These are phyloP conservation scores for Pyrrhoderma lamaoense DNA, from an alignment of 1,284 basidiomycete species.

Conservation along the genomic window DNA sequence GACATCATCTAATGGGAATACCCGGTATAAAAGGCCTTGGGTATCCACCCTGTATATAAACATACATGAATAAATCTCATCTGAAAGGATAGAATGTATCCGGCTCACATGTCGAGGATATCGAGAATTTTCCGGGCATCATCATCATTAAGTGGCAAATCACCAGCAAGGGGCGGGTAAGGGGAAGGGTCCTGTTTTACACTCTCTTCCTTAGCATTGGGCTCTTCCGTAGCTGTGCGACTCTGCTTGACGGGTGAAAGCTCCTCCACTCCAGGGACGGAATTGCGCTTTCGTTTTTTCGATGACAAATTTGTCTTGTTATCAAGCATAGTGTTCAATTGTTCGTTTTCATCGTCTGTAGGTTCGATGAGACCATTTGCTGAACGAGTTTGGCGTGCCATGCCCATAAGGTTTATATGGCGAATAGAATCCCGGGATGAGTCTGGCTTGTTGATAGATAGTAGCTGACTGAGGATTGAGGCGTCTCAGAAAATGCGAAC, in stretches of 20 bases:
- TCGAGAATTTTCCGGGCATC: conserved; percentile 62
- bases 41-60: conserved; percentile 46
- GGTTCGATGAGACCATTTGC: conserved; percentile 35
- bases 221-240: conserved; percentile 31
- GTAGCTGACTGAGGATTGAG: no score
- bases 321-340: conserved; percentile 1
- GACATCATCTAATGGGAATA: conserved; percentile 47
- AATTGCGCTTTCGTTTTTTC: conserved; percentile 62
- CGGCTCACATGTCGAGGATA: conserved; percentile 62
- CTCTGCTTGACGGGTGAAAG: conserved; percentile 42
- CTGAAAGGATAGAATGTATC: conserved; percentile 6
- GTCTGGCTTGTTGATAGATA: not conserved
- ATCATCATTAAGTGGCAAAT: conserved; percentile 39
- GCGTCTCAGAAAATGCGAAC: no score
- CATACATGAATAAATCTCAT: conserved; percentile 10
- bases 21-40: conserved; percentile 72
- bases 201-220: conserved; percentile 26
- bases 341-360: conserved; percentile 25
- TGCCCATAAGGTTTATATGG: conserved; percentile 25
- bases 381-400: conserved; percentile 71
- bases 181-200: conserved; percentile 22
- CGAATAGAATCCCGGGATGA: not conserved
- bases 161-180: conserved; percentile 29
- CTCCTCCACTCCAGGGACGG: conserved; percentile 29
- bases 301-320: conserved; percentile 27